phyloP scores from a whole-genome alignment of 2,329 filamentous ascomycete species.

The Camptophora hylomeconis region DNA sequence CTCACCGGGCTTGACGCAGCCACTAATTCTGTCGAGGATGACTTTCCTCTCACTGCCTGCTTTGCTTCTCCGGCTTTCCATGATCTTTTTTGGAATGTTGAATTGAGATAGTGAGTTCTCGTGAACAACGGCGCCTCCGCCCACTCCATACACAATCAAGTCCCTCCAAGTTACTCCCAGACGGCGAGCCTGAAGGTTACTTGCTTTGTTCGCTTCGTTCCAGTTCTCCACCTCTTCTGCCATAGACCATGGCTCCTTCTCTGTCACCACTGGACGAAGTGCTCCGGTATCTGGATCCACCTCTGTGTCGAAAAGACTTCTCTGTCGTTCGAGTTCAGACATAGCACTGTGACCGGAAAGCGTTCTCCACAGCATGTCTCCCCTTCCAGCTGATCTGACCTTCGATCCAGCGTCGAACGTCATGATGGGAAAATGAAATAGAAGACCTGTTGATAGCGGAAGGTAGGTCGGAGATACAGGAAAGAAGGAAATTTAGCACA shows the following conservation, averaged over 20 bases:
- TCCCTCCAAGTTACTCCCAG: constrained; percentile 54
- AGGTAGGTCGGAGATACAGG: too few relatives aligned
- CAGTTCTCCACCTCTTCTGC: constrained; percentile 30
- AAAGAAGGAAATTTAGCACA: too few relatives aligned
- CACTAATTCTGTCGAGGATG: constrained; percentile 51
- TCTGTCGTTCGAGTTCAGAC: constrained; percentile 1
- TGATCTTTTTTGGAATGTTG: constrained; percentile 41
- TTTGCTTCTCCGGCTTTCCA: constrained; percentile 32
- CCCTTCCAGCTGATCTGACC: not conserved
- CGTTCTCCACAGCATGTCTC: constrained; percentile 2
- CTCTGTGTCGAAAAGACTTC: constrained; percentile 1
- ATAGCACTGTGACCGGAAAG: constrained; percentile 2
- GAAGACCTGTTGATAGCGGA: too few relatives aligned
- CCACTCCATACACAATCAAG: constrained; percentile 49
- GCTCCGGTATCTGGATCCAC: not conserved
- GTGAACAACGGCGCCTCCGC: constrained; percentile 49
- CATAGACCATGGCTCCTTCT: constrained; percentile 2
- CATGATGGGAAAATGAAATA: too few relatives aligned
- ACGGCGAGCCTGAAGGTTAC: constrained; percentile 35
- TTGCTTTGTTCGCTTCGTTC: constrained; percentile 32
- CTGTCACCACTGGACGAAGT: too few relatives aligned
- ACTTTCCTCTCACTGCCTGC: constrained; percentile 45
- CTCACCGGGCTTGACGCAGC: constrained; percentile 55
- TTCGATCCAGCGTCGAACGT: too few relatives aligned
- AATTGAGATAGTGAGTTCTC: constrained; percentile 51